Conservation (phyloP, 1,284 basidiomycete species). For the Inonotus obliquus region DNA sequence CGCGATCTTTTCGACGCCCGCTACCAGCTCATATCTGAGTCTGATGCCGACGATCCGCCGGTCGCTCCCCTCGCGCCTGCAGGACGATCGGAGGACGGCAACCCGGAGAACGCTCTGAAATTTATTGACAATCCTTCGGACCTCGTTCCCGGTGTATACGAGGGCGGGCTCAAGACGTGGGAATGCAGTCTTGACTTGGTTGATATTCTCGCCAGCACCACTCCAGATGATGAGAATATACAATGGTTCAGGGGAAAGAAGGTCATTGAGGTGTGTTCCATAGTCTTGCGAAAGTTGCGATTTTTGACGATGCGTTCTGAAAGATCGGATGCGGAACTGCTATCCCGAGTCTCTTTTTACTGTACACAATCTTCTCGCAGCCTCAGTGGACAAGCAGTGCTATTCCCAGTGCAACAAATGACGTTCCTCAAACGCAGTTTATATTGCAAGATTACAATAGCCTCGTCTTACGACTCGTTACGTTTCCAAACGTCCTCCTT, state of each 20-base stretch:
- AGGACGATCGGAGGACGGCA: background rate
- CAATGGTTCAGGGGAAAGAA: conserved; percentile 30
- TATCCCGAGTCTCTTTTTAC: conserved; percentile 73
- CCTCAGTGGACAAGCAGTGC: conserved; percentile 6
- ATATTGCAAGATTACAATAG: conserved; percentile 94
- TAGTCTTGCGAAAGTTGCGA: background rate
- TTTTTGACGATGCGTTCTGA: background rate
- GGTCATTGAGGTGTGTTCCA: conserved; percentile 55
- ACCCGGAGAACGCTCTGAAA: conserved; percentile 29
- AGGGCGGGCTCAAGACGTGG: conserved; percentile 98
- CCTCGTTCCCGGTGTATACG: conserved; percentile 89
- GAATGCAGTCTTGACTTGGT: conserved; percentile 92
- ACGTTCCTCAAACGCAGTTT: conserved; percentile 44
- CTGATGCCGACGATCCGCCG: background rate
- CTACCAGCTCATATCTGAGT: conserved; percentile 40
- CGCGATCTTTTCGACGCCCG: conserved; percentile 59
- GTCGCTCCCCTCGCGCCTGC: background rate
- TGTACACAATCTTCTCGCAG: conserved; percentile 55
- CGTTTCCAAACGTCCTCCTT: conserved; percentile 85
- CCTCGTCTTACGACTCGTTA: conserved; percentile 79
- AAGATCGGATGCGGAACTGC: conserved; percentile 94
- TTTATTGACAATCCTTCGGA: conserved; percentile 85
- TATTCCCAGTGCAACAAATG: background rate
- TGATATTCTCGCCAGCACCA: conserved; percentile 33
- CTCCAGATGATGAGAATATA: conserved; percentile 54